Conservation (phyloP, 2,329 filamentous ascomycete genomes). For the Stemphylium vesicarium region DNA sequence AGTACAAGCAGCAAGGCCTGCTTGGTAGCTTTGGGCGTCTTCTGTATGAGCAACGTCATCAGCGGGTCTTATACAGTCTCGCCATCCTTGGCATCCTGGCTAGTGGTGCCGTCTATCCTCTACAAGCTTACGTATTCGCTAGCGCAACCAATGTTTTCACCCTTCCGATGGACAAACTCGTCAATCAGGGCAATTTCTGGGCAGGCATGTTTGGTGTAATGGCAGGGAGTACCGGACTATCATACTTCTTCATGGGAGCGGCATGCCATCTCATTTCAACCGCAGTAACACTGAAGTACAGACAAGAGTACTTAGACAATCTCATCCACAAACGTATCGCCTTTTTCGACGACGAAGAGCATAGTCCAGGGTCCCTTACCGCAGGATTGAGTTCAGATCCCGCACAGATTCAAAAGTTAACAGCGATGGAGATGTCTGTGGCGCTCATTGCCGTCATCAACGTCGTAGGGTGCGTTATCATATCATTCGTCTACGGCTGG, state of each 20-base stretch:
- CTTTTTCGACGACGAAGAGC: constrained; percentile 66
- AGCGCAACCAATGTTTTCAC: constrained; percentile 48
- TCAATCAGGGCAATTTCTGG: constrained; percentile 62
- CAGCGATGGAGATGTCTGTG: constrained; percentile 65
- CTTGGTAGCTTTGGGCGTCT: constrained; percentile 42
- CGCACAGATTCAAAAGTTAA: constrained; percentile 66
- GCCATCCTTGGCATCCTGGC: constrained; percentile 38
- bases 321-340: constrained; percentile 64
- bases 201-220: constrained; percentile 69
- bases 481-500: constrained; percentile 77
- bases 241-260: constrained; percentile 60
- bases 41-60: constrained; percentile 42
- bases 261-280: constrained; percentile 39
- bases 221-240: constrained; percentile 59
- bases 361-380: constrained; percentile 66
- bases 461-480: constrained; percentile 67
- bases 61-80: constrained; percentile 44
- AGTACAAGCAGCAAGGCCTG: constrained; percentile 40
- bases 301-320: constrained; percentile 66
- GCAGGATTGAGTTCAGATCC: constrained; percentile 64
- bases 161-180: constrained; percentile 34
- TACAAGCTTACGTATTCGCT: constrained; percentile 49
- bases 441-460: constrained; percentile 70
- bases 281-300: constrained; percentile 59
- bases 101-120: constrained; percentile 45